Percentiles rank a stretch among this genome's conserved stretches.
Conservation (phyloP, 768 basidiomycete species). For the Leccinum longicurvipes region DNA sequence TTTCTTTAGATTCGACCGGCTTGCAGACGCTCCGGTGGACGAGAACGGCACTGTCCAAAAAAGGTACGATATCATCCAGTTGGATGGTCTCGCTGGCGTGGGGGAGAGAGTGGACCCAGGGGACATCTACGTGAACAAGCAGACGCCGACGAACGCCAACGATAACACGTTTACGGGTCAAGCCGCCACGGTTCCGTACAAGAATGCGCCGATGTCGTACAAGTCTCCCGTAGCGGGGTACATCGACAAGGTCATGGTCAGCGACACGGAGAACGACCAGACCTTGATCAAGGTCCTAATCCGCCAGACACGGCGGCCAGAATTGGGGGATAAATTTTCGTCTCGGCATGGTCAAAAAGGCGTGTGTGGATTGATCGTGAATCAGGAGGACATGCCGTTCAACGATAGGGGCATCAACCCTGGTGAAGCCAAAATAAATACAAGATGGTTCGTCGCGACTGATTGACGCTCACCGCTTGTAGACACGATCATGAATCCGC, state of each 20-base stretch:
- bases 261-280: constrained; percentile 95
- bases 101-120: constrained; percentile 92
- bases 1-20: constrained; percentile 75
- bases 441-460: constrained; percentile 7
- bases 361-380: constrained; percentile 97
- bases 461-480: constrained; percentile 10
- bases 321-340: constrained; percentile 98
- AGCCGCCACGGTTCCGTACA: constrained; percentile 81
- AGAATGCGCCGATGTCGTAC: constrained; percentile 89
- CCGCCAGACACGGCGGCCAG: constrained; percentile 93
- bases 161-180: constrained; percentile 87
- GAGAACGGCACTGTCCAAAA: constrained; percentile 77
- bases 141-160: constrained; percentile 91
- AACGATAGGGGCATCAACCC: constrained; percentile 96
- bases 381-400: constrained; percentile 99
- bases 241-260: constrained; percentile 97
- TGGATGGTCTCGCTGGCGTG: constrained; percentile 91
- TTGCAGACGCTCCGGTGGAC: constrained; percentile 88
- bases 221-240: constrained; percentile 92
- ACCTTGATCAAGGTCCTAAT: constrained; percentile 96
- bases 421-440: constrained; percentile 40
- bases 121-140: constrained; percentile 96
- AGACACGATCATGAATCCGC: constrained; percentile 99
- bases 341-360: constrained; percentile 98
- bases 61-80: constrained; percentile 87